Conservation (phyloP, 140 eudicot genomes). For the Senecio squalidus region DNA sequence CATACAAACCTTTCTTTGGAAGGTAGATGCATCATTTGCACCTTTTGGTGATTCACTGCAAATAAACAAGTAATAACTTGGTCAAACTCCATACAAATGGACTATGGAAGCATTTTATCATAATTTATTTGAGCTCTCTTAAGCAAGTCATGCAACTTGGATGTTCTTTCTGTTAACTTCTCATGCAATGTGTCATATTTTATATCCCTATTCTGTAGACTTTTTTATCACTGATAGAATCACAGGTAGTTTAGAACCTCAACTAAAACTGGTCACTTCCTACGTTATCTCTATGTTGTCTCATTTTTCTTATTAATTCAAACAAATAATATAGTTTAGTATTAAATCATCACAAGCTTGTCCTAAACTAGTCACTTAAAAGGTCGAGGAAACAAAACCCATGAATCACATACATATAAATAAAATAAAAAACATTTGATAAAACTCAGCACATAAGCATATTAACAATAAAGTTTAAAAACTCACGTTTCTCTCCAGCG, state of each 20-base stretch:
- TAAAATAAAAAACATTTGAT: slow-evolving; percentile 2
- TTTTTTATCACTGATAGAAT: no score
- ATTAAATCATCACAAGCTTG: no score
- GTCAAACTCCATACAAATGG: slow-evolving; percentile 16
- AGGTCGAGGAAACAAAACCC: background rate
- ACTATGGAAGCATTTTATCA: slow-evolving; percentile 2
- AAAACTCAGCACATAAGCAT: background rate
- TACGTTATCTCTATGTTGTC: background rate
- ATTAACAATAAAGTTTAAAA: slow-evolving; percentile 2
- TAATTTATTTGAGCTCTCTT: slow-evolving; percentile 13
- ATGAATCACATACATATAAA: slow-evolving; percentile 10
- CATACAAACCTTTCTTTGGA: slow-evolving; percentile 89
- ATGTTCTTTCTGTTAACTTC: no score
- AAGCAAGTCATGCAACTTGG: background rate
- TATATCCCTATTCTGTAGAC: no score
- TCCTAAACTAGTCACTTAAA: background rate
- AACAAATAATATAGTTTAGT: slow-evolving; percentile 1
- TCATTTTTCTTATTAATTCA: slow-evolving; percentile 3
- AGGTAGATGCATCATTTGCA: slow-evolving; percentile 95
- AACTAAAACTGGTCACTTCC: no score
- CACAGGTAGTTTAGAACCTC: no score
- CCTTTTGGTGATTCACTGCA: slow-evolving; percentile 99
- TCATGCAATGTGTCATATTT: no score
- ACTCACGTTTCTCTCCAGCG: slow-evolving; percentile 95
- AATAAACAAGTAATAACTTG: slow-evolving; percentile 22